Percentiles rank a stretch among this genome's conserved stretches.
phyloP scores from a whole-genome alignment of 2,329 filamentous ascomycete species.

The Pseudogymnoascus sp. region DNA sequence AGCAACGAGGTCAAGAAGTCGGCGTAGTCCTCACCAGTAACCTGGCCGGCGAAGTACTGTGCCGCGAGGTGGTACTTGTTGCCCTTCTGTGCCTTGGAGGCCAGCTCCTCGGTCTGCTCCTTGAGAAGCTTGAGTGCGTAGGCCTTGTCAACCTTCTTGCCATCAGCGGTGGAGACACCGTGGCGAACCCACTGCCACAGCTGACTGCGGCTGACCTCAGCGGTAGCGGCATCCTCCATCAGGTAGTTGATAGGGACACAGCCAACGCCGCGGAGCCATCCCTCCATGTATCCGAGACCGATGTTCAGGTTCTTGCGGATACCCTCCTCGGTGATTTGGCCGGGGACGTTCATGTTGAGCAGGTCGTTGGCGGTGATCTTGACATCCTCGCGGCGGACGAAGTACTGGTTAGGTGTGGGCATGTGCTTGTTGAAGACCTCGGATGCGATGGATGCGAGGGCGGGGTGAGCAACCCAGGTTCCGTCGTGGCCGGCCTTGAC shows the following conservation, averaged over 20 bases:
- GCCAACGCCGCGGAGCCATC: conserved; percentile 88
- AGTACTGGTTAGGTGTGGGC: conserved; percentile 96
- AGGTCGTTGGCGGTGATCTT: conserved; percentile 80
- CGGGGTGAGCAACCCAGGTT: conserved; percentile 96
- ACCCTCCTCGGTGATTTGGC: conserved; percentile 83
- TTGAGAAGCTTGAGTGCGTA: conserved; percentile 81
- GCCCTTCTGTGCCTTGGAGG: conserved; percentile 68
- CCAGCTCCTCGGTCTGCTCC: conserved; percentile 73
- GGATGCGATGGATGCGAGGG: conserved; percentile 76
- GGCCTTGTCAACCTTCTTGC: conserved; percentile 86
- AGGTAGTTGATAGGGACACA: conserved; percentile 97
- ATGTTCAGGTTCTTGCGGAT: conserved; percentile 98
- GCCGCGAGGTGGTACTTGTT: conserved; percentile 89
- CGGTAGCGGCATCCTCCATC: conserved; percentile 97
- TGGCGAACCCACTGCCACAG: conserved; percentile 91
- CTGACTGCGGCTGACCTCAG: conserved; percentile 89
- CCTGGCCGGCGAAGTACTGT: conserved; percentile 86
- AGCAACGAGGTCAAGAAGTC: conserved; percentile 90
- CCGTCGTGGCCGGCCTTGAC: conserved; percentile 90
- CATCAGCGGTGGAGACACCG: conserved; percentile 69
- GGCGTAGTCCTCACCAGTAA: conserved; percentile 94
- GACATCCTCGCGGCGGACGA: conserved; percentile 83
- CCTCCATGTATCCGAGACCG: conserved; percentile 96
- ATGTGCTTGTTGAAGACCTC: conserved; percentile 98
- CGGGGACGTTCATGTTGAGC: conserved; percentile 96